Conservation (phyloP, 352 stramenopile species). For the Peronospora tabacina region DNA sequence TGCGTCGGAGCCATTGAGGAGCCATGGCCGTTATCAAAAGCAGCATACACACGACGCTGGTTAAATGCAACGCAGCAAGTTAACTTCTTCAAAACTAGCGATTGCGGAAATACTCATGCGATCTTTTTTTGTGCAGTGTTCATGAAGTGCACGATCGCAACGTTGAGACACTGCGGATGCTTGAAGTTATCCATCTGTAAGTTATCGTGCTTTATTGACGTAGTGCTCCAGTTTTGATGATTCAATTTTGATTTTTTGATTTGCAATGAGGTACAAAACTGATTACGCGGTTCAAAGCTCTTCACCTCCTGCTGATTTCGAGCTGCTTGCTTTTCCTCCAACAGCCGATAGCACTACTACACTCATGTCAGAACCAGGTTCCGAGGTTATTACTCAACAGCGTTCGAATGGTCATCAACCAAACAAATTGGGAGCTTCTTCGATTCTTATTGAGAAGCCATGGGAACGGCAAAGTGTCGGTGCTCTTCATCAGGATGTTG, state of each 20-base stretch:
- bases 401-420: constrained; percentile 1
- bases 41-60: constrained; percentile 18
- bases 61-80: constrained; percentile 35
- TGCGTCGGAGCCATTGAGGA: constrained; percentile 32
- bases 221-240: not conserved
- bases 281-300: constrained; percentile 9
- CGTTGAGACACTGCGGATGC: constrained; percentile 48
- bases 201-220: constrained; percentile 1
- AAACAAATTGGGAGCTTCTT: not conserved
- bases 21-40: constrained; percentile 14
- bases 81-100: not conserved
- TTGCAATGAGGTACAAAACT: constrained; percentile 17
- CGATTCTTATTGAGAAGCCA: constrained; percentile 23
- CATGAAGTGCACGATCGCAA: constrained; percentile 44
- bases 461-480: constrained; percentile 11
- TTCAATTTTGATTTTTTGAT: not conserved
- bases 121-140: constrained; percentile 20
- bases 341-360: not conserved
- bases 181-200: constrained; percentile 54
- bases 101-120: not conserved
- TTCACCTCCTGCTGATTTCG: constrained; percentile 8
- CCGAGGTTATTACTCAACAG: constrained; percentile 1
- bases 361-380: not conserved
- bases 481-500: constrained; percentile 7
- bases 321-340: constrained; percentile 23